Evolutionary conservation across 352 stramenopile species (phyloP).

Genomic region (Albugo laibachii): DNA sequence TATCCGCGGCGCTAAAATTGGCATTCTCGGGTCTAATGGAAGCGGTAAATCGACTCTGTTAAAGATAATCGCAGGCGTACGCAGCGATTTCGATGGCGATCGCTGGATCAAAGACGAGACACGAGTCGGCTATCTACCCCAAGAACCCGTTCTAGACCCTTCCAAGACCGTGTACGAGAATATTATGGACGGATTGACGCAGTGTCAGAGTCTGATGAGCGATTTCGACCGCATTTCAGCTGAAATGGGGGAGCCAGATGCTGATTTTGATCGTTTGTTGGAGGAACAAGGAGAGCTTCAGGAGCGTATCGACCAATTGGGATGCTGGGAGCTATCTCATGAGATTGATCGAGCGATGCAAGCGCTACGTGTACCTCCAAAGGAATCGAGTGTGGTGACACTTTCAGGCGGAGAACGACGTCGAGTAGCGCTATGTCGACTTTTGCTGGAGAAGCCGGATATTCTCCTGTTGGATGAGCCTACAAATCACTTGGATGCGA

Average conservation of each 20-base stretch:
- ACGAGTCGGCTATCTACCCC: conserved; percentile 71
- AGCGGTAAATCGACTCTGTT: conserved; percentile 91
- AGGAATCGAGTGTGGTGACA: conserved; percentile 39
- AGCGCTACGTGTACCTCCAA: conserved; percentile 46
- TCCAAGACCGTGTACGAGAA: conserved; percentile 80
- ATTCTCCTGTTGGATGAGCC: conserved; percentile 96
- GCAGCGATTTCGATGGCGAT: conserved; percentile 69
- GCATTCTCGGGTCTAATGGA: conserved; percentile 89
- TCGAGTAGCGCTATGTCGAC: conserved; percentile 87
- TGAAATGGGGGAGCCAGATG: conserved; percentile 79
- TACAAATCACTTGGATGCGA: conserved; percentile 95
- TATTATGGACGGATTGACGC: conserved; percentile 77
- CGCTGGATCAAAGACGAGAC: conserved; percentile 73
- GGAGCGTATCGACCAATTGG: conserved; percentile 67
- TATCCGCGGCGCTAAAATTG: conserved; percentile 86
- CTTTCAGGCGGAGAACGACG: conserved; percentile 88
- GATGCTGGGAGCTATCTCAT: conserved; percentile 65
- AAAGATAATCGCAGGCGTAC: conserved; percentile 89
- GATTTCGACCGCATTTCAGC: conserved; percentile 77
- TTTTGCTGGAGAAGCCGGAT: conserved; percentile 92
- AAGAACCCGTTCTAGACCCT: conserved; percentile 73
- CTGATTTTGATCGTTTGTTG: conserved; percentile 74
- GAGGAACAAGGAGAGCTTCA: conserved; percentile 74
- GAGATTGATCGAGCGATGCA: conserved; percentile 73
- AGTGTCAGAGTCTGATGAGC: conserved; percentile 55